phyloP scores from a whole-genome alignment of 192 early-diverging fungal species.

The Obelidium mucronatum region DNA sequence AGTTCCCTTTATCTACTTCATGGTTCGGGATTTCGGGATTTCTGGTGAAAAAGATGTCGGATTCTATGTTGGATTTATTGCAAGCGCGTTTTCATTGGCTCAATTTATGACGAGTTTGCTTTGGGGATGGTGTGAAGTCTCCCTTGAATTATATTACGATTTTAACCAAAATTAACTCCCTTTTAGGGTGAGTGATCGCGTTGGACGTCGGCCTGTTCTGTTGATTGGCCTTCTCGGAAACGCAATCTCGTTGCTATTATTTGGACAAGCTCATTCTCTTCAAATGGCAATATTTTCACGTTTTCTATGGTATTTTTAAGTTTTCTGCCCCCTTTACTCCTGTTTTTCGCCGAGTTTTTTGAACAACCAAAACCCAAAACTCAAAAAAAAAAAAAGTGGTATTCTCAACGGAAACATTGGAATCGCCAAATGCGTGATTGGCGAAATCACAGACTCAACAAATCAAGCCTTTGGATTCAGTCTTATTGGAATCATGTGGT shows the following conservation, averaged over 20 bases:
- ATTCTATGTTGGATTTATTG: conserved; percentile 80
- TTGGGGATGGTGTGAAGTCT: conserved; percentile 21
- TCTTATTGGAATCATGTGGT: conserved; percentile 65
- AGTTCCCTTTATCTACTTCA: conserved; percentile 88
- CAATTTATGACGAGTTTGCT: conserved; percentile 65
- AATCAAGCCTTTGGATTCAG: conserved; percentile 82
- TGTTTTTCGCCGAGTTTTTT: neutral
- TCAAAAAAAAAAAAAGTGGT: conserved; percentile 44
- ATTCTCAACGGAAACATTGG: conserved; percentile 74
- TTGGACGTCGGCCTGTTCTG: conserved; percentile 83
- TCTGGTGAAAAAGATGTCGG: conserved; percentile 75
- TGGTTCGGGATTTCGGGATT: conserved; percentile 73
- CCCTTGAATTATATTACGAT: neutral
- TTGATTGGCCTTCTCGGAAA: conserved; percentile 83
- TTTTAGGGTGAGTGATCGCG: conserved; percentile 80
- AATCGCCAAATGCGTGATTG: conserved; percentile 82
- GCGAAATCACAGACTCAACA: conserved; percentile 84
- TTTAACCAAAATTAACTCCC: neutral
- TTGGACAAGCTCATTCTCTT: conserved; percentile 66
- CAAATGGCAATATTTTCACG: conserved; percentile 47
- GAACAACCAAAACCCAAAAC: neutral
- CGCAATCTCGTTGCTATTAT: conserved; percentile 68
- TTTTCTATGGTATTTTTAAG: conserved; percentile 50
- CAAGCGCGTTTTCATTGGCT: conserved; percentile 73
- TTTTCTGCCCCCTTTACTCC: too few species aligned